phyloP scores from a whole-genome alignment of 2,329 filamentous ascomycete species.

The Colletotrichum trifolii region DNA sequence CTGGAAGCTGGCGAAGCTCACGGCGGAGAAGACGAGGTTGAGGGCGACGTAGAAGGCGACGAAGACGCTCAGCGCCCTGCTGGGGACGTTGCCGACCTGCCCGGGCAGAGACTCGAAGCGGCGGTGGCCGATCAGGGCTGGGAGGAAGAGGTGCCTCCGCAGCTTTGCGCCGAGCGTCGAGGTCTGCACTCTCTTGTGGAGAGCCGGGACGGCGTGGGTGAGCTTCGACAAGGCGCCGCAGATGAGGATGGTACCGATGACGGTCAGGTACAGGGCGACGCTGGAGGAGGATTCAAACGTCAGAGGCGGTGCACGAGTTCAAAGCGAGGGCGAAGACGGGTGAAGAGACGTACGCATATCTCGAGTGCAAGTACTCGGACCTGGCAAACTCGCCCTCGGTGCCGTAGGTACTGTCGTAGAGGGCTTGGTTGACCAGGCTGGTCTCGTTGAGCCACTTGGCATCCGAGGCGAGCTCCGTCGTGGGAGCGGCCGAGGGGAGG shows the following conservation, averaged over 20 bases:
- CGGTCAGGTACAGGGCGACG: not conserved
- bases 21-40: constrained; percentile 50
- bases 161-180: constrained; percentile 24
- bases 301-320: not conserved
- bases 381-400: constrained; percentile 16
- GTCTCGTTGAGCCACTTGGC: constrained; percentile 23
- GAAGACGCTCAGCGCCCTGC: constrained; percentile 56
- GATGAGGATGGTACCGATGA: constrained; percentile 1
- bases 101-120: constrained; percentile 39
- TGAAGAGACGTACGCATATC: constrained; percentile 8
- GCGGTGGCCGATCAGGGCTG: constrained; percentile 40
- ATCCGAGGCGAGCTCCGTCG: constrained; percentile 10
- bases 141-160: constrained; percentile 39
- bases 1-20: constrained; percentile 40
- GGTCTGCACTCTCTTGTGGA: not conserved
- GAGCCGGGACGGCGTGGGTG: not conserved
- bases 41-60: constrained; percentile 51
- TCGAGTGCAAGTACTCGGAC: constrained; percentile 18
- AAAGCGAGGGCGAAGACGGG: not conserved
- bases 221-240: constrained; percentile 7
- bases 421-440: constrained; percentile 9
- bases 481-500: constrained; percentile 6
- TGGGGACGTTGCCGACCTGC: constrained; percentile 47
- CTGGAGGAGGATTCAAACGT: not conserved
- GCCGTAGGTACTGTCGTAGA: constrained; percentile 13